Percentiles rank a stretch among this genome's conserved stretches.
Conservation (phyloP, 345 rosid species). For the Linum tenue region DNA sequence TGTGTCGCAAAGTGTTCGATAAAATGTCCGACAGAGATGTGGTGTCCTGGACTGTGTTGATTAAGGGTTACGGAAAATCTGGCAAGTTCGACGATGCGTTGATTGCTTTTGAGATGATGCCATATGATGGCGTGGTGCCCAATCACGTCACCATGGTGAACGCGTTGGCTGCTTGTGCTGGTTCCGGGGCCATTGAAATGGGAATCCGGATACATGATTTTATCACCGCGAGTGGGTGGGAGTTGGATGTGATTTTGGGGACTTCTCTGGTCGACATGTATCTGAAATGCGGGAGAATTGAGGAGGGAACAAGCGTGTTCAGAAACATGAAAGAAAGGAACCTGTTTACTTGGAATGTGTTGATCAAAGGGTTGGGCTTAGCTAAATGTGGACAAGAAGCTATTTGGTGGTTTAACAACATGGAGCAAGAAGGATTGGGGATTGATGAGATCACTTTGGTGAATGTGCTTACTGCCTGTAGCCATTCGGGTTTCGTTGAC, state of each 20-base stretch:
- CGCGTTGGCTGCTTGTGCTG: constrained; percentile 37
- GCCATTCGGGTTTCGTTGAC: constrained; percentile 40
- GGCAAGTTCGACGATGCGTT: constrained; percentile 33
- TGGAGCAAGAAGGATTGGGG: constrained; percentile 34
- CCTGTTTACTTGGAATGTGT: constrained; percentile 39
- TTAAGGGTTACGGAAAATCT: constrained; percentile 30
- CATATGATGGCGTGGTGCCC: constrained; percentile 32
- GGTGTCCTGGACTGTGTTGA: constrained; percentile 48
- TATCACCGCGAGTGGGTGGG: constrained; percentile 32
- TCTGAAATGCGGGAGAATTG: constrained; percentile 37
- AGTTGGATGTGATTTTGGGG: constrained; percentile 49
- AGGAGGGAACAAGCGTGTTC: constrained; percentile 35
- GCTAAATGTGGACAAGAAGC: constrained; percentile 39
- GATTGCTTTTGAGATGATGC: constrained; percentile 48
- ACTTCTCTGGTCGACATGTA: constrained; percentile 49
- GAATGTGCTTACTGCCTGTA: constrained; percentile 42
- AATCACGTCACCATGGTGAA: constrained; percentile 56
- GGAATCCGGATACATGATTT: constrained; percentile 51
- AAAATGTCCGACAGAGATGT: constrained; percentile 46
- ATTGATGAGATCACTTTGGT: constrained; percentile 40
- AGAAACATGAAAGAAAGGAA: constrained; percentile 39
- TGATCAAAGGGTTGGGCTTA: constrained; percentile 41
- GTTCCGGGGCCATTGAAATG: constrained; percentile 40
- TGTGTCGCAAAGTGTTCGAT: constrained; percentile 39
- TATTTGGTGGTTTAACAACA: constrained; percentile 32